Base-by-base conservation (phyloP, 139 green algal species). In the Edaphochlamys debaryana region DNA sequence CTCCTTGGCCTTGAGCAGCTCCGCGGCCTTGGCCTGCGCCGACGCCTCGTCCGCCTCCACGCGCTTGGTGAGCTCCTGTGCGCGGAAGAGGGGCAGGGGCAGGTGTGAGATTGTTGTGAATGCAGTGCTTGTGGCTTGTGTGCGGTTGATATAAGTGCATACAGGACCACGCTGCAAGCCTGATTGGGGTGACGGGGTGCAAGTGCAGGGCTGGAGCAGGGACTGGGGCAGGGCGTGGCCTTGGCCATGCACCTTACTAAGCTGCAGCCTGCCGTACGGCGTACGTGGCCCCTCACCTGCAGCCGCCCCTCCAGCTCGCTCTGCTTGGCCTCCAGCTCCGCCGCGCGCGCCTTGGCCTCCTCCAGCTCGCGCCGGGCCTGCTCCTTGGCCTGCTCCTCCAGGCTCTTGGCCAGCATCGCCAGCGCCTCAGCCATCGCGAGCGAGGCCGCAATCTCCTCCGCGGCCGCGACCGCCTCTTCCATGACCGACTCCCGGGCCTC, bases 1-100 rank as follows among this genome's bases (percentile, higher is more conserved):
- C 34, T 76, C 69, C 69, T 76, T 76, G 34, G 69, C 42, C 42
- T 76, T 76, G 27, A 66, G 70, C 70, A 78, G n/a, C 70, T 66
- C 70, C 11, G 30, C 32, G 30, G 27, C 41, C 42, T 62, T 40
- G 17, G 41, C 69, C 45, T 76, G 40, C 45, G 45, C 42, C 23
- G 42, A 25, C 69, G 19, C 42, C 27, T 27, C 69, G 17, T 62
- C 20, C 30, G 41, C 25, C 69, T 42, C 48, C 48, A 66, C 45
- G 45, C 45, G 45, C 11, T 13, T 13, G 9, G 45, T 54, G 45
- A 54, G 45, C 45, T 54, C 45, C 45, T n/a, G n/a, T n/a, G n/a
- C n/a, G n/a, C n/a, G n/a, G n/a, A n/a, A n/a, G n/a, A n/a, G n/a
- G n/a, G n/a, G n/a, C n/a, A n/a, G n/a, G n/a, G n/a, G n/a, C n/a